A percentile compares a stretch with the other conserved stretches of the same genome.
Evolutionary conservation across 371 early-diverging fungal genomes (phyloP).

Genomic region (Mortierella sp.): DNA sequence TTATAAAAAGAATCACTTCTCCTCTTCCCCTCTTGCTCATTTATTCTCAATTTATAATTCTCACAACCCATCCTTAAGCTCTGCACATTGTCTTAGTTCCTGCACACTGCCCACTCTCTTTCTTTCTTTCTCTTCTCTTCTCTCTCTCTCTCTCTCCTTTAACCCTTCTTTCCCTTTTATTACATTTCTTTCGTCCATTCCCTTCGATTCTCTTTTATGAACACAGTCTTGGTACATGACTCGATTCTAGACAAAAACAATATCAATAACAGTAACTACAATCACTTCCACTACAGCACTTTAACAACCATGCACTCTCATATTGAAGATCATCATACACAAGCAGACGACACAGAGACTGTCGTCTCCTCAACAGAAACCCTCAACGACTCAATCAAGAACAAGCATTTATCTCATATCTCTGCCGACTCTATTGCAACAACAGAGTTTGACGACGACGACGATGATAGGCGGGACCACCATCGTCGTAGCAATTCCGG

Average conservation of each 20-base stretch:
- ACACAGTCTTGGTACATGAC: neutral
- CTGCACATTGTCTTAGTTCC: neutral
- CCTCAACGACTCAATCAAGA: slow-evolving; percentile 9
- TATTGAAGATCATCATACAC: slow-evolving; percentile 12
- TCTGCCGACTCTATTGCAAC: slow-evolving; percentile 50
- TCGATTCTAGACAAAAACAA: neutral
- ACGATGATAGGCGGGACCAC: slow-evolving; percentile 28
- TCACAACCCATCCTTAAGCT: neutral
- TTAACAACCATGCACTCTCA: slow-evolving; percentile 27
- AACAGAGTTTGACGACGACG: slow-evolving; percentile 36
- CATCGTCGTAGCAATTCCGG: slow-evolving; percentile 42
- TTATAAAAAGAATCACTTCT: neutral
- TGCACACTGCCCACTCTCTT: neutral
- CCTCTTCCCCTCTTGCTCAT: neutral
- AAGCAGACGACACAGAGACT: slow-evolving; percentile 27
- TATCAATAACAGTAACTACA: too few relatives aligned
- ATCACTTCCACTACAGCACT: neutral
- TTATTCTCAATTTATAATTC: neutral
- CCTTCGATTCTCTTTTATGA: neutral
- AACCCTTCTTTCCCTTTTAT: neutral
- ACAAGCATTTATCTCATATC: slow-evolving; percentile 47
- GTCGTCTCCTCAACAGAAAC: slow-evolving; percentile 22
- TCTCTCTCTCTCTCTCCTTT: slow-evolving; percentile 4
- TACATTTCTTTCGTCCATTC: slow-evolving; percentile 11
- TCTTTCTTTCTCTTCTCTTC: neutral